Percentiles rank a stretch among this genome's conserved stretches.
These are phyloP conservation scores for Tillandsia leiboldiana DNA, from an alignment of 176 grass and related monocot species.

Conservation along the genomic window DNA sequence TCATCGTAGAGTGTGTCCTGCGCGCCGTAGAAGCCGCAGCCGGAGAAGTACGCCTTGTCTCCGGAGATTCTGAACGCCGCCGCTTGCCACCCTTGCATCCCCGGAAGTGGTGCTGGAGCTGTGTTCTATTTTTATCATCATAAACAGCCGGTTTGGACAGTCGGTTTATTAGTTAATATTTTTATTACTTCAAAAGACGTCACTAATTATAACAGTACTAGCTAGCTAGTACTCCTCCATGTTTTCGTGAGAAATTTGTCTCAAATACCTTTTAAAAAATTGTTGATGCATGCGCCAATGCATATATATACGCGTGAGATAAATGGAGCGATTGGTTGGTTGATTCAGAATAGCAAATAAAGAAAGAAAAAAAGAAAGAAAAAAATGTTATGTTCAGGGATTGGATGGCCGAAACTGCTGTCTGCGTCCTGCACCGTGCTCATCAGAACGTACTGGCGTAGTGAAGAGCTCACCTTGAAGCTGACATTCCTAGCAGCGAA, in stretches of 20 bases:
- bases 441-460: not conserved
- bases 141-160: not conserved
- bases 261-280: too few species aligned
- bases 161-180: not conserved
- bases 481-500: constrained; percentile 98
- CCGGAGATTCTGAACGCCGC: constrained; percentile 91
- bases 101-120: constrained; percentile 74
- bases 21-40: constrained; percentile 93
- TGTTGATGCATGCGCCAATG: too few species aligned
- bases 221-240: too few species aligned
- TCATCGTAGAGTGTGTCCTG: constrained; percentile 99
- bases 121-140: constrained; percentile 58
- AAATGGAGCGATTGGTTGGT: too few species aligned
- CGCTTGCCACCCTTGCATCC: constrained; percentile 82
- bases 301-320: too few species aligned
- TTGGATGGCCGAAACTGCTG: too few species aligned
- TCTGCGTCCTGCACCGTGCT: not conserved
- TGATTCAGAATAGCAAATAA: too few species aligned
- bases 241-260: too few species aligned
- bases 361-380: too few species aligned
- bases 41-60: constrained; percentile 90
- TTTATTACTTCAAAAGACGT: not conserved
- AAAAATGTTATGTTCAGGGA: too few species aligned
- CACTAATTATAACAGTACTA: too few species aligned
- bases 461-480: constrained; percentile 61